phyloP scores from a whole-genome alignment of 108 stramenopile genomes.

The Bacterosira constricta region DNA sequence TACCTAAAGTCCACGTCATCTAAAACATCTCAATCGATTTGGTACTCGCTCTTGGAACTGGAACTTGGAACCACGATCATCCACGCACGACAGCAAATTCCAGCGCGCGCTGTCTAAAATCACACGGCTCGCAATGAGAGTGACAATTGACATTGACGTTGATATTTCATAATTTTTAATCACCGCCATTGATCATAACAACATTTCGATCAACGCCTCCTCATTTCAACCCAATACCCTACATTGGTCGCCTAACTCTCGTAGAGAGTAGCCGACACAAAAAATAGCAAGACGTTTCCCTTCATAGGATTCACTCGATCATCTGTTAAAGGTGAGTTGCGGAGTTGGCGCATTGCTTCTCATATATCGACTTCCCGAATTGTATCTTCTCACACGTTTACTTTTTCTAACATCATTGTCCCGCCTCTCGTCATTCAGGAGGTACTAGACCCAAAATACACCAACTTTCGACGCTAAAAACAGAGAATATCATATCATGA shows the following conservation, averaged over 20 bases:
- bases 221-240: background rate
- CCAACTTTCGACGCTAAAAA: background rate
- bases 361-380: background rate
- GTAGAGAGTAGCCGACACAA: conserved; percentile 15
- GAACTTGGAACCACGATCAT: too few relatives aligned
- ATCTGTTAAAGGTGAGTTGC: conserved; percentile 37
- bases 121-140: background rate
- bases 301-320: conserved; percentile 33
- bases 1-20: too few relatives aligned
- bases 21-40: background rate
- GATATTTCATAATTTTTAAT: too few relatives aligned
- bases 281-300: conserved; percentile 32
- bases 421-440: conserved; percentile 11
- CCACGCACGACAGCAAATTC: background rate
- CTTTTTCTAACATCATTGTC: background rate
- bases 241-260: conserved; percentile 11
- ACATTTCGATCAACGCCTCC: background rate
- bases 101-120: too few relatives aligned
- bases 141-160: background rate
- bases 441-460: conserved; percentile 31
- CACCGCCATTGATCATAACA: too few relatives aligned
- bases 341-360: background rate
- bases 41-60: background rate
- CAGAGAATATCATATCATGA: conserved; percentile 13
- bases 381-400: background rate